These are phyloP conservation scores for Erodium texanum DNA, from an alignment of 441 rosid genomes.

Conservation along the genomic window DNA sequence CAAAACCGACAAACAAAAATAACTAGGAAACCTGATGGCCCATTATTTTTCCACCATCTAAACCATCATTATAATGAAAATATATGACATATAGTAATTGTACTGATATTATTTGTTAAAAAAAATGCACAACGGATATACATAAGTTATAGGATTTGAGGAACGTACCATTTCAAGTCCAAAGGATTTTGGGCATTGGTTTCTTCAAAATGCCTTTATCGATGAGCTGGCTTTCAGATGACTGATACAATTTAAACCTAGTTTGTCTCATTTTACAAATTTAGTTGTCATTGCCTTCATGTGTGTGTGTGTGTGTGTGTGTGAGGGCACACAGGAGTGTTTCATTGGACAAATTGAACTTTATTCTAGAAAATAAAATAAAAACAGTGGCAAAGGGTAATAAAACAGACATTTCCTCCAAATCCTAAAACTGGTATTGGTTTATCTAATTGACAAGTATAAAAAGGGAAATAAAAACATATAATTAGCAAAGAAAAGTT, in stretches of 20 bases:
- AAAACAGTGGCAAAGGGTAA: background rate
- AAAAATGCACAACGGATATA: background rate
- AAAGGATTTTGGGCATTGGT: background rate
- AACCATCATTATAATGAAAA: background rate
- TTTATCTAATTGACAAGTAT: background rate
- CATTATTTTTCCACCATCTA: constrained; percentile 9
- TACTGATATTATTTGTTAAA: background rate
- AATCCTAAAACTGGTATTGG: background rate
- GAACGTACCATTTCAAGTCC: constrained; percentile 3
- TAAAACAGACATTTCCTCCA: background rate
- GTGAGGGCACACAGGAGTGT: background rate
- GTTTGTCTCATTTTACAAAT: background rate
- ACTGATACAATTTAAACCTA: background rate
- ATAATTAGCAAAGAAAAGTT: background rate
- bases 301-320: background rate
- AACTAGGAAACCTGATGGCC: constrained; percentile 8
- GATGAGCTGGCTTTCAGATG: background rate
- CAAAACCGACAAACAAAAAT: background rate
- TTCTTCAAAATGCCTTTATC: background rate
- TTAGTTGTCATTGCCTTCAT: background rate
- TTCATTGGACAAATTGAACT: background rate
- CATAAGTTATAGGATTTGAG: background rate
- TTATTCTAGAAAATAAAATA: too few species aligned
- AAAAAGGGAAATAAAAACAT: background rate
- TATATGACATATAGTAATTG: background rate